Percentiles rank a stretch among this genome's conserved stretches.
Conservation (phyloP, 2,329 filamentous ascomycete genomes). For the Bipolaris gigantea region DNA sequence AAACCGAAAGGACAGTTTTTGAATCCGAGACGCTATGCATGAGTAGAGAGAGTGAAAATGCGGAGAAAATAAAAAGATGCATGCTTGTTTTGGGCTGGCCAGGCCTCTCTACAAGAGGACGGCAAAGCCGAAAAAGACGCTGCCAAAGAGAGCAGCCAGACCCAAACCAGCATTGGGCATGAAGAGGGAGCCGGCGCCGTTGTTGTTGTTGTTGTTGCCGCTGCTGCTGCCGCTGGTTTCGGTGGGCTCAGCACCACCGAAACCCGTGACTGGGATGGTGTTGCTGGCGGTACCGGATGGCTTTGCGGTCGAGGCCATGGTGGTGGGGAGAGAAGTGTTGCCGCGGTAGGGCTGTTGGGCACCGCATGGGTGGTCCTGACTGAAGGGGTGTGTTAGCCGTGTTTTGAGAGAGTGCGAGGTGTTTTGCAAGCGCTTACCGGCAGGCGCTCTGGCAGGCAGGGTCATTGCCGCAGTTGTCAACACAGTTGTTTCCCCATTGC, state of each 20-base stretch:
- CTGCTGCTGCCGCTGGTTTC: slow-evolving; percentile 5
- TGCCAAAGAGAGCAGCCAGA: slow-evolving; percentile 56
- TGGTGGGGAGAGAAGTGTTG: slow-evolving; percentile 59
- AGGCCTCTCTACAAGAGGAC: slow-evolving; percentile 36
- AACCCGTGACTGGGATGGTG: slow-evolving; percentile 37
- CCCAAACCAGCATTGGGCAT: slow-evolving; percentile 61
- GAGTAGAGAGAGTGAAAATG: slow-evolving; percentile 10
- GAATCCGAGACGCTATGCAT: slow-evolving; percentile 18
- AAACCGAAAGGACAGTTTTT: slow-evolving; percentile 10
- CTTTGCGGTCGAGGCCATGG: slow-evolving; percentile 48
- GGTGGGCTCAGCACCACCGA: slow-evolving; percentile 29
- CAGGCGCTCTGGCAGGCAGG: slow-evolving; percentile 64
- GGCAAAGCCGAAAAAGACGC: slow-evolving; percentile 62
- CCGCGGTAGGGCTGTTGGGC: slow-evolving; percentile 63
- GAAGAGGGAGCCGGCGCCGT: slow-evolving; percentile 47
- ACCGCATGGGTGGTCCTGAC: slow-evolving; percentile 70
- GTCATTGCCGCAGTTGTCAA: slow-evolving; percentile 59
- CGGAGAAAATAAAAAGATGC: not conserved
- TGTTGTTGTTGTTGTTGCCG: slow-evolving; percentile 16
- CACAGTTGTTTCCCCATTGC: slow-evolving; percentile 71
- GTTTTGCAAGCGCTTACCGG: slow-evolving; percentile 42
- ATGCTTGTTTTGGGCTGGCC: not conserved
- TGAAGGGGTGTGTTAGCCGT: slow-evolving; percentile 13
- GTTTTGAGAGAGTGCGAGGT: not conserved
- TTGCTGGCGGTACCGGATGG: slow-evolving; percentile 29